These are phyloP conservation scores for Bruguiera parviflora DNA, from an alignment of 345 rosid species.

Conservation along the genomic window DNA sequence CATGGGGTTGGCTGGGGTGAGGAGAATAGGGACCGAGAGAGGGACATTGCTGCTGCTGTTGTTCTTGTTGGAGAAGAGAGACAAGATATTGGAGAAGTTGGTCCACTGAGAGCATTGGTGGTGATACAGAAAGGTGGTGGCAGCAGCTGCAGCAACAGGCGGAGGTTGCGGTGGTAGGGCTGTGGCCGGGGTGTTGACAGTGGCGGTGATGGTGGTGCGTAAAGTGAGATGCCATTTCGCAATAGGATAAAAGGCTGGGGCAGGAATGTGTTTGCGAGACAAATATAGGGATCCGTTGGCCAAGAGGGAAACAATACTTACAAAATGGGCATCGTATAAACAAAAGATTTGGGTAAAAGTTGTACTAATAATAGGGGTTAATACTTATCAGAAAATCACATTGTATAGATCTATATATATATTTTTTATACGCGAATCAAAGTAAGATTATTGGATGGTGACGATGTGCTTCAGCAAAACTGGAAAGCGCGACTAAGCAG, in stretches of 20 bases:
- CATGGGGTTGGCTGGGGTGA: conserved; percentile 8
- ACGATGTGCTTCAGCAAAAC: no score
- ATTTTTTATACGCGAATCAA: no score
- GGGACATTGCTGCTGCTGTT: background rate
- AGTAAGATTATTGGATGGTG: no score
- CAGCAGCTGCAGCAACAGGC: conserved; percentile 21
- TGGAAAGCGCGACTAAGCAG: no score
- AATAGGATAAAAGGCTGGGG: background rate
- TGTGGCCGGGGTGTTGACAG: conserved; percentile 4
- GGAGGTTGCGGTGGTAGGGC: conserved; percentile 11
- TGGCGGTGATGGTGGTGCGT: conserved; percentile 23
- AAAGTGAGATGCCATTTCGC: conserved; percentile 48
- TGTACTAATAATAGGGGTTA: no score
- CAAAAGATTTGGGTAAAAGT: no score
- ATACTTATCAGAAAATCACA: no score
- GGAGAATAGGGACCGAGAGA: conserved; percentile 20
- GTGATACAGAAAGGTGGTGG: conserved; percentile 25
- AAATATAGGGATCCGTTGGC: background rate
- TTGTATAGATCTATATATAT: no score
- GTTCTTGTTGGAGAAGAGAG: conserved; percentile 39
- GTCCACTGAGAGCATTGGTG: conserved; percentile 27
- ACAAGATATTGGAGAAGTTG: conserved; percentile 50
- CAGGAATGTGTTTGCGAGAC: background rate
- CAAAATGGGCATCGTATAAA: no score
- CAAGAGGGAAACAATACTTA: no score